A percentile compares a stretch with the other conserved stretches of the same genome.
Conservation (phyloP, 169 alveolate genomes). For the Plasmodium knowlesi region DNA sequence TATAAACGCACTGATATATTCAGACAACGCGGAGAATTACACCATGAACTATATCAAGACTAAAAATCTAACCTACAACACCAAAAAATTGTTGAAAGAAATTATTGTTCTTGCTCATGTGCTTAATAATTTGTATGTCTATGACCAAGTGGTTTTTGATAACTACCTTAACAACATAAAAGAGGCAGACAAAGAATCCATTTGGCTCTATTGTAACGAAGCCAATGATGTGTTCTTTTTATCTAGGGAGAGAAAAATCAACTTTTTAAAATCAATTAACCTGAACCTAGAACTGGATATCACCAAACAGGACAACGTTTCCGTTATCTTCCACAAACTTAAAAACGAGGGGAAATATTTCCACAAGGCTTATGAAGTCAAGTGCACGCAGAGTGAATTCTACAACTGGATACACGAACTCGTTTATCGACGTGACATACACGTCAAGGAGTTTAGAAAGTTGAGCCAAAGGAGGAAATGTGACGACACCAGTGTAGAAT, state of each 20-base stretch:
- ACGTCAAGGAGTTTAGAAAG: conserved; percentile 6
- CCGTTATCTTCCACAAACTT: not conserved
- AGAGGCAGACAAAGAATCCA: conserved; percentile 74
- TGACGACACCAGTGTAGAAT: not conserved
- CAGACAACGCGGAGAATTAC: conserved; percentile 55
- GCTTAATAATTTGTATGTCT: conserved; percentile 33
- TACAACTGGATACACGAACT: conserved; percentile 58
- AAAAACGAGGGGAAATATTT: conserved; percentile 21
- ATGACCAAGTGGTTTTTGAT: conserved; percentile 46
- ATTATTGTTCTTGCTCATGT: conserved; percentile 39
- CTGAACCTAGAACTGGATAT: not conserved
- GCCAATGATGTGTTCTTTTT: conserved; percentile 61
- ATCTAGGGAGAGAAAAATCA: conserved; percentile 47
- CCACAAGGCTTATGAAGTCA: conserved; percentile 37
- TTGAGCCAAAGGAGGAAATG: not conserved
- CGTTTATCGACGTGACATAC: conserved; percentile 43
- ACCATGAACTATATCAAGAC: conserved; percentile 47
- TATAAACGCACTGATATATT: conserved; percentile 45
- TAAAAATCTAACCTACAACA: conserved; percentile 40
- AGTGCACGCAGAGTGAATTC: conserved; percentile 14
- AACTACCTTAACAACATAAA: conserved; percentile 64
- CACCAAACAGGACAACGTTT: conserved; percentile 1
- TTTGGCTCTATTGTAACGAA: conserved; percentile 73
- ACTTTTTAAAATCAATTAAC: conserved; percentile 27
- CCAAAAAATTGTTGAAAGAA: conserved; percentile 65